Evolutionary conservation across 352 stramenopile genomes (phyloP), one percentile per base, ranked within the genome.

Genomic region (Elongisporangium undulatum): DNA sequence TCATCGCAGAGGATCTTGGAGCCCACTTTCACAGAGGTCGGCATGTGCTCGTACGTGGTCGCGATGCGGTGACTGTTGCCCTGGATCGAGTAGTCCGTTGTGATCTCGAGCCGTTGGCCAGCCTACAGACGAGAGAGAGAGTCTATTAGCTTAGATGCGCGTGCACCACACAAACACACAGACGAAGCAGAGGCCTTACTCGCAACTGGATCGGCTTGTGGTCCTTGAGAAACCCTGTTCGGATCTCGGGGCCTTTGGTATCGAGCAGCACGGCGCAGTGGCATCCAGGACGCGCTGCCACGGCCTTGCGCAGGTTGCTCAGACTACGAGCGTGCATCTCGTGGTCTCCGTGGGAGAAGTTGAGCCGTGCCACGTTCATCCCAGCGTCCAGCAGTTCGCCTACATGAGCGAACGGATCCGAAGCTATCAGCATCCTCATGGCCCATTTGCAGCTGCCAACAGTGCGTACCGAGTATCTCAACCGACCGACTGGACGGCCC

Each of bases 331-430:
- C 69, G 61, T 98, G 92, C 59, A 94, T 76, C 58, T 98, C 95
- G 59, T 97, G 95, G 55, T 98, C 98, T 21, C 97, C 98, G 71
- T 99, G 98, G 15, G 96, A 99, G 74, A 99, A 99, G 64, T 99
- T 99, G 26, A 99, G 82, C 15, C 98, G 87, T 65, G 98, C 98
- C 5, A 99, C 90, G 55, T 97, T 97, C 95, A 99, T 99, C 12
- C 97, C 97, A 24, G 80, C 82, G 55, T 92, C 83, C 48, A 92
- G 62, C 3, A 94, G 64, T 59, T 92, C 67, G 2, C 82, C 79
- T 91, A 22, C 13, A 56, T 17, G 19, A 53, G 2, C 24, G 48
- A 34, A 16, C 63, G 23, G 5, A 26, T 26, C 23, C 23, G 23
- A 2, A 26, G 23, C 23, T 5, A 5, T 26, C 19, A 62, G 5